These are phyloP conservation scores for Colletotrichum graminicola DNA, from an alignment of 2,329 filamentous ascomycete species.

Conservation along the genomic window DNA sequence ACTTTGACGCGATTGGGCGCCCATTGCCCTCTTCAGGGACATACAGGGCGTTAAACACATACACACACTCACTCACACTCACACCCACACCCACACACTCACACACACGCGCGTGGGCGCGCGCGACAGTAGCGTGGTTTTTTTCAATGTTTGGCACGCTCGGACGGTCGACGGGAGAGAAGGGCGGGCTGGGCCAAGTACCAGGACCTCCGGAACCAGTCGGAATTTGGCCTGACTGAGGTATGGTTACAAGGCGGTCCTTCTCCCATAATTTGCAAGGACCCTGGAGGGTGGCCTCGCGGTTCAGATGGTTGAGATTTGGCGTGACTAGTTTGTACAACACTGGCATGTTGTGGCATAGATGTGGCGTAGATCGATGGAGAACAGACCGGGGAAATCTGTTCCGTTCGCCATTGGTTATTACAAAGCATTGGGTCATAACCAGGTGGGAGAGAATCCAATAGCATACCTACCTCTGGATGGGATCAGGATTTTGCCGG, in stretches of 20 bases:
- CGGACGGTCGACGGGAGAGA: neutral
- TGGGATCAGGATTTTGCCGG: neutral
- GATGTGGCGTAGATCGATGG: neutral
- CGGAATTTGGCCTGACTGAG: neutral
- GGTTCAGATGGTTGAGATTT: slow-evolving; percentile 10
- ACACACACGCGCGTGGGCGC: too few relatives aligned
- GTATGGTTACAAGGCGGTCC: neutral
- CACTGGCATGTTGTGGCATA: neutral
- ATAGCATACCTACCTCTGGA: too few relatives aligned
- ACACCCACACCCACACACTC: too few relatives aligned
- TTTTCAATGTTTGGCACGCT: neutral
- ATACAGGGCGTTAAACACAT: too few relatives aligned
- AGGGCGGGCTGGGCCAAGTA: neutral
- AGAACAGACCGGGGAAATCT: neutral
- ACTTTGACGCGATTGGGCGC: too few relatives aligned
- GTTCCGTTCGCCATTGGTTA: neutral
- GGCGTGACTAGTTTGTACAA: neutral
- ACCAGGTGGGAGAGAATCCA: too few relatives aligned
- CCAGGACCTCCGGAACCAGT: slow-evolving; percentile 10
- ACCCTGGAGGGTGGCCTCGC: neutral
- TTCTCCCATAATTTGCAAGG: neutral
- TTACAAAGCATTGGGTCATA: too few relatives aligned
- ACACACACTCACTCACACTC: too few relatives aligned
- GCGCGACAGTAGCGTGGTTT: neutral
- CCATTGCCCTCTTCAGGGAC: too few relatives aligned